Percentiles rank a stretch among this genome's conserved stretches.
phyloP scores from a whole-genome alignment of 75 land plant species.

The Cunninghamia lanceolata region DNA sequence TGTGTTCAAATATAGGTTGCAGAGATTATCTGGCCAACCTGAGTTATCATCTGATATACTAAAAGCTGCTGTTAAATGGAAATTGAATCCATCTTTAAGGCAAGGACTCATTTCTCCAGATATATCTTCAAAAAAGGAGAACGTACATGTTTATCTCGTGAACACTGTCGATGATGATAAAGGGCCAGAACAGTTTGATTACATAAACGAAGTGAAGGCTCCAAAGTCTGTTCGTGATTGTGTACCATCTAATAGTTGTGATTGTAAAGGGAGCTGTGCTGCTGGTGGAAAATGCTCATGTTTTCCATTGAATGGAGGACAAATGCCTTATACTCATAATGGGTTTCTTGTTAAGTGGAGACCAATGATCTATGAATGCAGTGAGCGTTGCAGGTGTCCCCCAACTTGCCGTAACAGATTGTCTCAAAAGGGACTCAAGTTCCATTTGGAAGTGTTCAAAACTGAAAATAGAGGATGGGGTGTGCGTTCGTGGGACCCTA shows the following conservation, averaged over 20 bases:
- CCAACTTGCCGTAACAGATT: constrained; percentile 25
- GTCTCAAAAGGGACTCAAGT: constrained; percentile 26
- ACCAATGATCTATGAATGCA: constrained; percentile 38
- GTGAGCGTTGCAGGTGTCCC: constrained; percentile 25
- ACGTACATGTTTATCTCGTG: constrained; percentile 31
- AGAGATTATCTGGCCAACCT: constrained; percentile 36
- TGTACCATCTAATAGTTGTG: constrained; percentile 9
- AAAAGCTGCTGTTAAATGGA: constrained; percentile 26
- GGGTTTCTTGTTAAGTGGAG: constrained; percentile 27
- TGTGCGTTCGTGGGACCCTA: constrained; percentile 42
- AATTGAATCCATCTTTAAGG: constrained; percentile 3
- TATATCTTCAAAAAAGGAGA: constrained; percentile 34
- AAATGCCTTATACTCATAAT: constrained; percentile 27
- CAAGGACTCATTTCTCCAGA: constrained; percentile 20
- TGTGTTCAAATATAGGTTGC: constrained; percentile 34
- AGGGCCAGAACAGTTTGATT: constrained; percentile 27
- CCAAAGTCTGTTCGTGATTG: constrained; percentile 14
- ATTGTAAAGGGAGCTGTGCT: constrained; percentile 7
- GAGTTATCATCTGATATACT: constrained; percentile 28
- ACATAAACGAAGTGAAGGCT: constrained; percentile 19
- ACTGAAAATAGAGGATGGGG: constrained; percentile 48
- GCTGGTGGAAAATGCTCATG: constrained; percentile 19
- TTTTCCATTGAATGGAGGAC: constrained; percentile 20
- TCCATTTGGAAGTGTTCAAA: constrained; percentile 46
- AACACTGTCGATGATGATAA: constrained; percentile 26